Conservation (phyloP, 306 rosid species). For the Citrullus mucosospermus region DNA sequence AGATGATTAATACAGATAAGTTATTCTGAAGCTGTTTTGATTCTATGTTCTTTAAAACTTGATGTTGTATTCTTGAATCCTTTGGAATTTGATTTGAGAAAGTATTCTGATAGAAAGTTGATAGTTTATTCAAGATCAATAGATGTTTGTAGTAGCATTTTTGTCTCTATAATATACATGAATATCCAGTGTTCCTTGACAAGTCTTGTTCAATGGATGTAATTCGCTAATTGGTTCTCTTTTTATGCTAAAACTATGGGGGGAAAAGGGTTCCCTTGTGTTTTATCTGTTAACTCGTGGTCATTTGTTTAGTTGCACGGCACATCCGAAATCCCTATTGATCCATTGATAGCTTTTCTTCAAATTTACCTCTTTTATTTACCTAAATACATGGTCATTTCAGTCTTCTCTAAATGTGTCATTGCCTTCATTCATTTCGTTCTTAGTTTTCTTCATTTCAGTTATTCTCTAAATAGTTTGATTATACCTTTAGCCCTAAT, state of each 20-base stretch:
- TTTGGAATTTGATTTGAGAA: background rate
- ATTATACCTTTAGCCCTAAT: background rate
- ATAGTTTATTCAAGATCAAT: background rate
- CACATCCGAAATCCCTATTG: background rate
- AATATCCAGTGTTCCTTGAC: background rate
- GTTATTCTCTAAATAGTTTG: background rate
- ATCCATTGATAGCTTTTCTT: background rate
- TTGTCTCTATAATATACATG: background rate
- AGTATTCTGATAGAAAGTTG: background rate
- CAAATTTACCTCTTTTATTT: background rate
- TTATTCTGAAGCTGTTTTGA: background rate
- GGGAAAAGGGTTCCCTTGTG: background rate
- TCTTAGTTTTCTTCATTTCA: background rate
- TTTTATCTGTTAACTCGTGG: background rate
- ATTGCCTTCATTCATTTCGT: background rate
- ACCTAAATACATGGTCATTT: background rate
- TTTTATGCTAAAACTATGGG: background rate
- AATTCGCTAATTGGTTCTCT: background rate
- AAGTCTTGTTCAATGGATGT: background rate
- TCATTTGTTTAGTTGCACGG: background rate
- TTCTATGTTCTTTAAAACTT: background rate
- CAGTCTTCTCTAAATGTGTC: background rate
- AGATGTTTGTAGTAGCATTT: background rate
- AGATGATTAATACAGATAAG: conserved; percentile 47
- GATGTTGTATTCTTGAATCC: background rate